Base-by-base conservation (phyloP, 2,329 filamentous ascomycete species). In the Ampelomyces quisqualis region DNA sequence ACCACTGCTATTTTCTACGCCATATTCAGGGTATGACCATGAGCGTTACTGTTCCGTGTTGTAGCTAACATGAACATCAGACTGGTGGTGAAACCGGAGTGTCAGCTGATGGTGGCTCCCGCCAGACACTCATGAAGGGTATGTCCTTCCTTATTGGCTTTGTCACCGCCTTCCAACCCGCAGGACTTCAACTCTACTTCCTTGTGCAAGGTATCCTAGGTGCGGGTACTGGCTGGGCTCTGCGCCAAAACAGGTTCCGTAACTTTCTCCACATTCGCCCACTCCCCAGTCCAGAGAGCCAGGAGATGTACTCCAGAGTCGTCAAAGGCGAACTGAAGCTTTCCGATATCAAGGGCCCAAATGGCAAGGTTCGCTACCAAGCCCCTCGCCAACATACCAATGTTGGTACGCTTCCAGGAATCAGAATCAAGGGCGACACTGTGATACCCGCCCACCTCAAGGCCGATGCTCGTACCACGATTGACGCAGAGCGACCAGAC, bases 131-230 rank as follows among this genome's bases (percentile, higher is more conserved):
- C 71, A 59, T 65, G 43, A 72, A 67, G 23, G 37, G 80, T 47
- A 55, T 72, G 22, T 73, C 70, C 38, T 67, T 70, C 27, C 22
- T 84, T 2, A 73, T 79, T 6, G 67, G 79, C 20, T 2, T 69
- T 4, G 71, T 86, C 58, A 82, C 81, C 37, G 55, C 70, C 9
- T 77, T 69, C 46, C 76, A 78, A 60, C 77, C 81, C 0, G 75
- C 78, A 17, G 74, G 72, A 14, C 64, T 86, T 2, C 82, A 85
- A 58, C 58, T 86, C 20, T 85, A 80, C 70, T 86, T 88, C 69
- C 64, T 77, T 37, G 50, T 69, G 10, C 69, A 74, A 3, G 62
- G 69, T 43, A 27, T 67, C 7, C 44, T 73, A n/a, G 69, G 70
- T 21, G 60, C 70, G 29, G 10, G 58, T 1, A 72, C 74, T 22